Evolutionary conservation across 2,329 filamentous ascomycete species (phyloP).

Genomic region (Lecanoromycetidae sp.): DNA sequence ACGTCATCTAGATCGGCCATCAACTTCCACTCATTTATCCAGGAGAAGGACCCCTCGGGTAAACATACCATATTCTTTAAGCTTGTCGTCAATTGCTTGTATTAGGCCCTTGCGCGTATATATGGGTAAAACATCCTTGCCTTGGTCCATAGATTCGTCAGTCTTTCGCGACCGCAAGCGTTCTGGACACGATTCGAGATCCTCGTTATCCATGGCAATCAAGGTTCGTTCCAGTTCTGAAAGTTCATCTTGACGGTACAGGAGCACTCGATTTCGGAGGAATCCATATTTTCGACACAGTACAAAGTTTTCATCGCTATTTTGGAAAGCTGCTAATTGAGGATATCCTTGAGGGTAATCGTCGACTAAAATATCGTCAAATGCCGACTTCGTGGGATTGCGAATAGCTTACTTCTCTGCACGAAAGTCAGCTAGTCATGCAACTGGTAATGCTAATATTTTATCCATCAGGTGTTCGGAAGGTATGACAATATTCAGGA

Average conservation of each 20-base stretch:
- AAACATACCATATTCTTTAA: slow-evolving; percentile 18
- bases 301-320: slow-evolving; percentile 22
- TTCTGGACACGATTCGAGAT: slow-evolving; percentile 1
- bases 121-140: slow-evolving; percentile 6
- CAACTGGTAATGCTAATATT: background rate
- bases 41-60: slow-evolving; percentile 2
- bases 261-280: slow-evolving; percentile 14
- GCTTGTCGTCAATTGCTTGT: slow-evolving; percentile 16
- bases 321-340: slow-evolving; percentile 20
- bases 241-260: slow-evolving; percentile 17
- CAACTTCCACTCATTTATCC: slow-evolving; percentile 13
- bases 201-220: slow-evolving; percentile 11
- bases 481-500: no score
- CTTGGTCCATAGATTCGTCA: slow-evolving; percentile 12
- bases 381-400: no score
- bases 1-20: slow-evolving; percentile 11
- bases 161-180: slow-evolving; percentile 11
- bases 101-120: slow-evolving; percentile 15
- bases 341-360: slow-evolving; percentile 20
- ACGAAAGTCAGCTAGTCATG: slow-evolving; percentile 13
- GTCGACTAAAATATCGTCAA: slow-evolving; percentile 17
- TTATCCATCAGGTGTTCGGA: no score
- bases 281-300: slow-evolving; percentile 19
- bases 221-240: slow-evolving; percentile 13
- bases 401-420: slow-evolving; percentile 10